Evolutionary conservation across 768 basidiomycete species (phyloP).

Genomic region (Fibroporia radiculosa): DNA sequence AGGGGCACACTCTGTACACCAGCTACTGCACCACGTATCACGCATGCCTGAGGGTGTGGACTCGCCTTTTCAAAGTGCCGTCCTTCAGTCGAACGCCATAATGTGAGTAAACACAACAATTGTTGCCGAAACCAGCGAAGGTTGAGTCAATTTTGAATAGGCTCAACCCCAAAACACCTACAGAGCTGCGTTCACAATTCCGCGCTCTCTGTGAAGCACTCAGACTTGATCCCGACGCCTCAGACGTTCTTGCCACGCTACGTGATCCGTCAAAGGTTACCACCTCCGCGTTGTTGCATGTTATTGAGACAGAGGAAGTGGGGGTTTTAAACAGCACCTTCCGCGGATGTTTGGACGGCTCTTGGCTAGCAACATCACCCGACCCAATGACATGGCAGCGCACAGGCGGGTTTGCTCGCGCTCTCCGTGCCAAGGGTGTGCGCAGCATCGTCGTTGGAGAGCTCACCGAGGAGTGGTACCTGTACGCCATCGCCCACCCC

Average conservation of each 20-base stretch:
- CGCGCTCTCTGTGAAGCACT: conserved; percentile 51
- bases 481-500: conserved; percentile 66
- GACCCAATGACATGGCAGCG: conserved; percentile 66
- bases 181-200: conserved; percentile 55
- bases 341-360: conserved; percentile 53
- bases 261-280: conserved; percentile 42
- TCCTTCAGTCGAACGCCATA: conserved; percentile 71
- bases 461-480: conserved; percentile 68
- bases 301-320: conserved; percentile 50
- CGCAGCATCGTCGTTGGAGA: conserved; percentile 60
- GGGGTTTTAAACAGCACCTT: conserved; percentile 55
- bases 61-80: conserved; percentile 61
- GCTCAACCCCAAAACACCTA: conserved; percentile 51
- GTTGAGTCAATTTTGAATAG: no score
- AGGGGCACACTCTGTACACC: conserved; percentile 73
- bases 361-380: conserved; percentile 46
- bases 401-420: conserved; percentile 47
- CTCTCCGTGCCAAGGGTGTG: conserved; percentile 49
- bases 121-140: not conserved
- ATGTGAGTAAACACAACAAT: conserved; percentile 32
- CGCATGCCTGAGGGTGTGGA: conserved; percentile 44
- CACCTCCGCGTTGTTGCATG: conserved; percentile 41
- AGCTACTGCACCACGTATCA: conserved; percentile 64
- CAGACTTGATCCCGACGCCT: conserved; percentile 42
- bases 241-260: conserved; percentile 42